Conservation (phyloP, 2,329 filamentous ascomycete genomes). For the Tolypocladium pustulatum region DNA sequence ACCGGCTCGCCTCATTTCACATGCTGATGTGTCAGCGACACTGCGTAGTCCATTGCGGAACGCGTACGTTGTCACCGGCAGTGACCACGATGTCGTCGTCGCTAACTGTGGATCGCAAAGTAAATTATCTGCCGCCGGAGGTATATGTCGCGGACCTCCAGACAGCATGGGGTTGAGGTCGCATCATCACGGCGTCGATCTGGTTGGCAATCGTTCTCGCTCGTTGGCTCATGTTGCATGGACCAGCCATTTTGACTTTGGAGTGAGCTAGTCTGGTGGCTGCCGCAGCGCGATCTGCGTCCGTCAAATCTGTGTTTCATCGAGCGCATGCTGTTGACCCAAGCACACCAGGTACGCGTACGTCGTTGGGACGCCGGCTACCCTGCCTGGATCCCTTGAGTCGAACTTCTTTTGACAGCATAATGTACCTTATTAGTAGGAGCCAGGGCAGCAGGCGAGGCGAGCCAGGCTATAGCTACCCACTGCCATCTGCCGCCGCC, state of each 20-base stretch:
- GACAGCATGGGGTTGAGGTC: background rate
- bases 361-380: background rate
- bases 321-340: background rate
- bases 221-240: background rate
- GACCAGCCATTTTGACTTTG: background rate
- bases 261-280: background rate
- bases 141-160: background rate
- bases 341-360: background rate
- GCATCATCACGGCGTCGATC: background rate
- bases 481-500: constrained; percentile 1
- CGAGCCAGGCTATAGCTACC: background rate
- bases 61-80: background rate
- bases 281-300: background rate
- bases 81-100: background rate
- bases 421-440: too few species aligned
- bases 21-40: background rate
- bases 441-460: background rate
- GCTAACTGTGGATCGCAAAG: background rate
- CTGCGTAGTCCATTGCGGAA: background rate
- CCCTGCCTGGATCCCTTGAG: background rate
- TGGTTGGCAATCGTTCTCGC: background rate
- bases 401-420: background rate
- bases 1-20: too few species aligned
- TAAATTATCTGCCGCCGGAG: too few species aligned
- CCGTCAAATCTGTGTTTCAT: background rate